A percentile compares a stretch with the other conserved stretches of the same genome.
These are phyloP conservation scores for Secale cereale DNA, from an alignment of 176 grass and related monocot species.

Conservation along the genomic window DNA sequence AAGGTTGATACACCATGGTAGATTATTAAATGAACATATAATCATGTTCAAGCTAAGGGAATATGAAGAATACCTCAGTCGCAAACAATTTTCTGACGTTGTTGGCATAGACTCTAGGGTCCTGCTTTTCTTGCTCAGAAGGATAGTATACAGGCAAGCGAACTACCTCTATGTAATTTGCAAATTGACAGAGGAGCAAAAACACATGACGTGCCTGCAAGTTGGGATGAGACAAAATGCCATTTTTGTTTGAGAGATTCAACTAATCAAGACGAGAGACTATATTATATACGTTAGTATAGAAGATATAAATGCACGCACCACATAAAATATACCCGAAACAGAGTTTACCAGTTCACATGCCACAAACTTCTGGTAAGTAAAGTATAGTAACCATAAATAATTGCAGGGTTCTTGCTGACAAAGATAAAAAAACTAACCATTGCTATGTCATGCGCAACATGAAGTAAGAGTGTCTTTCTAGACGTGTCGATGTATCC, in stretches of 20 bases:
- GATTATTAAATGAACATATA: not conserved
- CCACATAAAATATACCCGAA: not conserved
- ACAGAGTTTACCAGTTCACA: not conserved
- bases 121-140: conserved; percentile 87
- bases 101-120: conserved; percentile 67
- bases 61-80: conserved; percentile 46
- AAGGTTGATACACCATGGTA: not conserved
- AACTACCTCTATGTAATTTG: conserved; percentile 88
- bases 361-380: conserved; percentile 7
- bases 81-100: conserved; percentile 81
- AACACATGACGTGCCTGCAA: conserved; percentile 76
- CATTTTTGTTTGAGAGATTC: not conserved
- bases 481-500: not conserved
- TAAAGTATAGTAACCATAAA: not conserved
- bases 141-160: conserved; percentile 79
- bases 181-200: conserved; percentile 90
- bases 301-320: conserved; percentile 5
- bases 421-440: not conserved
- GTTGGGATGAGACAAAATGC: conserved; percentile 16
- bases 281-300: not conserved
- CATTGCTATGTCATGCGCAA: not conserved
- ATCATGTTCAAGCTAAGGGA: conserved; percentile 11
- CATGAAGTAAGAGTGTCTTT: not conserved
- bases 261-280: not conserved
- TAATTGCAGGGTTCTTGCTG: not conserved